phyloP scores from a whole-genome alignment of 2,329 filamentous ascomycete species.

The Sclerotinia borealis region DNA sequence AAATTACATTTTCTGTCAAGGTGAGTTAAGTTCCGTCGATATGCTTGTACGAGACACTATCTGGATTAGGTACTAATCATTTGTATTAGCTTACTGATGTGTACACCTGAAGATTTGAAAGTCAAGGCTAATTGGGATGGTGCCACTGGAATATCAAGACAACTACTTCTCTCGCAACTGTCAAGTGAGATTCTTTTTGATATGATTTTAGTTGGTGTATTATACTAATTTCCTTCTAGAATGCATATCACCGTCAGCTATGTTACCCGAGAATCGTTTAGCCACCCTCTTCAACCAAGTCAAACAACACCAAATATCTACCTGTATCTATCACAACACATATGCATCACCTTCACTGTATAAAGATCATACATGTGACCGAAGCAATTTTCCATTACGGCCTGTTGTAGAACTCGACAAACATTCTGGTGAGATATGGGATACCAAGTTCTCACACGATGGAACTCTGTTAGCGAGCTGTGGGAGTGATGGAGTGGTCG shows the following conservation, averaged over 20 bases:
- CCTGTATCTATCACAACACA: slow-evolving; percentile 85
- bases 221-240: slow-evolving; percentile 41
- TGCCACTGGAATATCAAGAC: slow-evolving; percentile 67
- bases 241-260: slow-evolving; percentile 91
- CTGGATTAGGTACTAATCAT: slow-evolving; percentile 10
- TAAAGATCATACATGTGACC: slow-evolving; percentile 78
- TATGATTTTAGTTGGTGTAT: background rate
- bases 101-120: slow-evolving; percentile 70
- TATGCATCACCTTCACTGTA: slow-evolving; percentile 75
- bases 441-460: slow-evolving; percentile 82
- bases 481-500: slow-evolving; percentile 65
- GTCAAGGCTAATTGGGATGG: slow-evolving; percentile 80
- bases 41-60: background rate
- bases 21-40: slow-evolving; percentile 36
- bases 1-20: slow-evolving; percentile 77
- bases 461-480: slow-evolving; percentile 77
- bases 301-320: slow-evolving; percentile 75
- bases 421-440: slow-evolving; percentile 83
- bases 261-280: slow-evolving; percentile 89
- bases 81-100: slow-evolving; percentile 72
- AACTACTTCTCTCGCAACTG: slow-evolving; percentile 68
- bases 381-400: slow-evolving; percentile 70
- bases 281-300: slow-evolving; percentile 76
- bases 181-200: slow-evolving; percentile 57
- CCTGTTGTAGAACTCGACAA: slow-evolving; percentile 64